Evolutionary conservation across 2,329 filamentous ascomycete species (phyloP).

Genomic region (Alternaria brassicicola): DNA sequence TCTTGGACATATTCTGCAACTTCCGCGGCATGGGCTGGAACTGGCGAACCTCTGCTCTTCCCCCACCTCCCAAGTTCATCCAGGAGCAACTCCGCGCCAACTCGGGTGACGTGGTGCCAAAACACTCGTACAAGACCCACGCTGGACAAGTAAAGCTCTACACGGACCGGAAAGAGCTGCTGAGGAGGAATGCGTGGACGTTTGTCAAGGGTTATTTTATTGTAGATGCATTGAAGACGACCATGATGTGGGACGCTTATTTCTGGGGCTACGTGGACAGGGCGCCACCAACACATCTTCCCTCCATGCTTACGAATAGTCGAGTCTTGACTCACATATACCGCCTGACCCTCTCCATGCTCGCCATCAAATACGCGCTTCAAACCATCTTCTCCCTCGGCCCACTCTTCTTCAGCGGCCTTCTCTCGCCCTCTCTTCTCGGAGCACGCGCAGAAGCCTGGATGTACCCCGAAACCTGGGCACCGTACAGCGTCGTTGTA

Average conservation of each 20-base stretch:
- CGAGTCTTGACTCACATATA: slow-evolving; percentile 57
- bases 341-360: slow-evolving; percentile 63
- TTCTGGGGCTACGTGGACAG: slow-evolving; percentile 64
- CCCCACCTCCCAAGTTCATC: slow-evolving; percentile 51
- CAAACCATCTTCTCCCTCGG: slow-evolving; percentile 64
- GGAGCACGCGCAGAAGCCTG: slow-evolving; percentile 66
- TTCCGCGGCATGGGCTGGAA: slow-evolving; percentile 67
- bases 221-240: slow-evolving; percentile 71
- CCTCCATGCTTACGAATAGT: slow-evolving; percentile 52
- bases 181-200: slow-evolving; percentile 43
- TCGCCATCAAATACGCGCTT: slow-evolving; percentile 66
- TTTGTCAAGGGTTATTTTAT: slow-evolving; percentile 66
- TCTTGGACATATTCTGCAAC: slow-evolving; percentile 61
- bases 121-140: slow-evolving; percentile 28
- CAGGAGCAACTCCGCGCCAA: slow-evolving; percentile 47
- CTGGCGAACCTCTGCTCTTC: slow-evolving; percentile 59
- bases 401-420: slow-evolving; percentile 65
- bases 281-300: slow-evolving; percentile 53
- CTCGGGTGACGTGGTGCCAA: slow-evolving; percentile 20
- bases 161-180: slow-evolving; percentile 40
- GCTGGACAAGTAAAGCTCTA: slow-evolving; percentile 49
- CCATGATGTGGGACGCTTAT: slow-evolving; percentile 79
- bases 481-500: slow-evolving; percentile 59
- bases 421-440: slow-evolving; percentile 64
- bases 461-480: slow-evolving; percentile 67